Evolutionary conservation across 1,284 basidiomycete species (phyloP), one percentile per base, ranked within the genome.

Genomic region (Leccinum pachyderme): DNA sequence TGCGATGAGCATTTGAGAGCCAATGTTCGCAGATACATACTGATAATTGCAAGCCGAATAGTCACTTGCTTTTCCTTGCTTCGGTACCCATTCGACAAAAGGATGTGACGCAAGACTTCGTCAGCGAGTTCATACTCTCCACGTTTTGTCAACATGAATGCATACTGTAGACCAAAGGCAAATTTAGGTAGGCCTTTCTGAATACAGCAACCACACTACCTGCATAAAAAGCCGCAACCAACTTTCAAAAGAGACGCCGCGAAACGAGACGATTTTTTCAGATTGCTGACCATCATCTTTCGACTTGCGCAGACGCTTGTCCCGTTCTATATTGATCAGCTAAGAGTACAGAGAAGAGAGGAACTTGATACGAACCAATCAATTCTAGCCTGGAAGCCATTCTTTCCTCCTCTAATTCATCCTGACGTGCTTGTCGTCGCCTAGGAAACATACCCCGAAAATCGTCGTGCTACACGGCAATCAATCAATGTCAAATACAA

Each of bases 141-240:
- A 57, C 84, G 76, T 67, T 77, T 75, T 51, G 92, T 90, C 35
- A 95, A 75, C 7, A 90, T 77, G 68, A 96, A 93, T 53, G 87
- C 83, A 68, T 97, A 97, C 92, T 98, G 61, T 25, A 3, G 4
- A 24, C 18, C 45, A 27, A 46, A 25, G 28, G 7, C 5, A 41
- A 18, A 22, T 33, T 31, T 15, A 31, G 49, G 25, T 13, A 35
- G n/a, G 2, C 8, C 11, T 12, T 43, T 5, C n/a, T 2, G 2
- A 15, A 12, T 7, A n/a, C 24, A 57, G 29, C 8, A 31, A 28
- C 25, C 27, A 51, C 59, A 77, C 57, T 51, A 93, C 94, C 77
- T 94, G 89, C 76, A 96, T 84, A 62, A 95, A 87, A 22, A 98
- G 68, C 4, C 79, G 76, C 49, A 96, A 71, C 96, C 96, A 98